Base-by-base conservation (phyloP, 371 early-diverging fungal genomes). In the Circinella umbellata region DNA sequence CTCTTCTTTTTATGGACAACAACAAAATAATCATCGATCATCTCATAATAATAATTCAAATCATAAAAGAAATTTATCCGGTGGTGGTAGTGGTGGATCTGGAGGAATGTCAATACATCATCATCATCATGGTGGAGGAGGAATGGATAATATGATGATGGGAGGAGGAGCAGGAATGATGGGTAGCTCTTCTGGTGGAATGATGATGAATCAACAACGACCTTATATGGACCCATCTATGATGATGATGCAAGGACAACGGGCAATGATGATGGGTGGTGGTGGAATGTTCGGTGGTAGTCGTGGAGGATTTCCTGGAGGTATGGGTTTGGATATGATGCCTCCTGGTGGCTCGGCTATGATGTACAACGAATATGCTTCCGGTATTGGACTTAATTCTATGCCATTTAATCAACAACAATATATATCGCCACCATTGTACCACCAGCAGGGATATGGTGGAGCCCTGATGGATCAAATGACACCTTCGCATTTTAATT, bases 401-500 rank as follows among this genome's bases (percentile, higher is more conserved):
- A 51, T 51, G 57, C 57, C 11, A 13, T 34, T 17, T 18, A 7
- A 57, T 18, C 57, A 57, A n/a, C 54, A 27, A 27, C 27, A 27
- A 1, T 27, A 27, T 27, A 27, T 27, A 27, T 27, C 54, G 10
- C 4, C 54, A 54, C n/a, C 57, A 6, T 34, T 57, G 57, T 57
- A 57, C 57, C 57, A 57, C 57, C 57, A 57, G 35, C 57, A 57
- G 27, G 6, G 27, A 27, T 27, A 27, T 27, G 27, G 27, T 27
- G 57, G 57, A 3, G 57, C 34, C 57, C 57, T 57, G 57, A 57
- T 57, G 57, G 57, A 57, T 57, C 57, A 57, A 57, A 57, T 57
- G 57, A 57, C 34, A 1, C 27, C 57, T 34, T 18, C 34, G 18
- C 57, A 18, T 27, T 57, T 57, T 57, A 57, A 57, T 57, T 57